Evolutionary conservation across 768 basidiomycete species (phyloP).

Genomic region (Boletus huronensis): DNA sequence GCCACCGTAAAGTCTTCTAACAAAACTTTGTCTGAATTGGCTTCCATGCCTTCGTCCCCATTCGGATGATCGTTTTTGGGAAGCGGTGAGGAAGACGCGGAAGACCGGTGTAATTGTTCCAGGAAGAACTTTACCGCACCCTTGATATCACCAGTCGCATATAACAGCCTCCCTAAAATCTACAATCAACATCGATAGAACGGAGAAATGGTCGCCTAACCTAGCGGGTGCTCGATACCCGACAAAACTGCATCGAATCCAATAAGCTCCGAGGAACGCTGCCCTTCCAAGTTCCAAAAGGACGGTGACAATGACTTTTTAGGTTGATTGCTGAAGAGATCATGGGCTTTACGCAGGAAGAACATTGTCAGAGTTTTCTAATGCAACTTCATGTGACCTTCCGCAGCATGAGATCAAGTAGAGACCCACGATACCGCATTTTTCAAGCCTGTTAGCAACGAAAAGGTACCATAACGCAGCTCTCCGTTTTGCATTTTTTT

Average conservation of each 20-base stretch:
- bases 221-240: conserved; percentile 77
- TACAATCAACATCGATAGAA: conserved; percentile 7
- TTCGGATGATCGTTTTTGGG: conserved; percentile 17
- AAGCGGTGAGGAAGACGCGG: conserved; percentile 14
- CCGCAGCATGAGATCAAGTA: conserved; percentile 2
- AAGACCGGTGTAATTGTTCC: conserved; percentile 56
- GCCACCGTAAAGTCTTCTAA: conserved; percentile 89
- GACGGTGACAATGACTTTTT: conserved; percentile 68
- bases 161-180: conserved; percentile 71
- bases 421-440: conserved; percentile 72
- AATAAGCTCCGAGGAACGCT: conserved; percentile 33
- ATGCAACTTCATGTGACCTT: conserved; percentile 1
- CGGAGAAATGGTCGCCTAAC: conserved; percentile 33
- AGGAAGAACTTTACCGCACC: conserved; percentile 79
- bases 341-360: conserved; percentile 69
- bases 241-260: conserved; percentile 64
- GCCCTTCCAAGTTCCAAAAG: conserved; percentile 74
- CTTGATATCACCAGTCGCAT: conserved; percentile 82
- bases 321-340: conserved; percentile 50
- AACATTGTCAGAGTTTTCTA: conserved; percentile 86
- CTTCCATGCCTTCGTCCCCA: conserved; percentile 30
- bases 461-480: conserved; percentile 78
- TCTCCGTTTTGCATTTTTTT: conserved; percentile 53
- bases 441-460: conserved; percentile 76
- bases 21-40: conserved; percentile 59